Evolutionary conservation across 768 basidiomycete species (phyloP).

Genomic region (Ramaria sp.): DNA sequence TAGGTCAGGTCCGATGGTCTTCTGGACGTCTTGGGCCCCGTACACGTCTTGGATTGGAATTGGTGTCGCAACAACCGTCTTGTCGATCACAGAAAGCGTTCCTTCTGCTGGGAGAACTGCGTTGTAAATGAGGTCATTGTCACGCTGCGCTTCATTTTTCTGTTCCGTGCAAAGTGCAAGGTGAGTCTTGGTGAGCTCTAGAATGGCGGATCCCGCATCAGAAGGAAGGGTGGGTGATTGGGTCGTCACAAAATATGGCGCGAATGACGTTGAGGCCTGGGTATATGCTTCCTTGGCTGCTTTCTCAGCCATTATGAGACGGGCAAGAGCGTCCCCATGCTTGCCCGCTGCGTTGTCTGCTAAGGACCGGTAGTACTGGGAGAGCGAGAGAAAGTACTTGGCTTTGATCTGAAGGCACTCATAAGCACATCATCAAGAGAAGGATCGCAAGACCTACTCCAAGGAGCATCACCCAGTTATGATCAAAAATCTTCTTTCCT

Average conservation of each 20-base stretch:
- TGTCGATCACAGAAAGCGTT: conserved; percentile 73
- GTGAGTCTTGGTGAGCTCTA: conserved; percentile 79
- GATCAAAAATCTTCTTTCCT: conserved; percentile 90
- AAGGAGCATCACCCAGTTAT: conserved; percentile 85
- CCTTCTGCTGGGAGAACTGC: conserved; percentile 75
- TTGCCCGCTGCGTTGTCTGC: conserved; percentile 68
- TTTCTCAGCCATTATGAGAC: conserved; percentile 66
- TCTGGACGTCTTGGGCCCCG: conserved; percentile 81
- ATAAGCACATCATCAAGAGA: conserved; percentile 4
- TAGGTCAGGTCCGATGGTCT: conserved; percentile 86
- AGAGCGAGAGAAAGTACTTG: conserved; percentile 77
- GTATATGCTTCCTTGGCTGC: conserved; percentile 71
- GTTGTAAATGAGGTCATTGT: conserved; percentile 98
- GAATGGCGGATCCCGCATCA: conserved; percentile 71
- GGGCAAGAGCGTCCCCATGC: conserved; percentile 78
- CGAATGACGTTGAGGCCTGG: conserved; percentile 57
- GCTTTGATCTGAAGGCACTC: conserved; percentile 60
- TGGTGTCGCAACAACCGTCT: conserved; percentile 67
- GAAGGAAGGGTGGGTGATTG: conserved; percentile 76
- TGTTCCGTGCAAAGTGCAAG: conserved; percentile 66
- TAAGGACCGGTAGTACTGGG: conserved; percentile 78
- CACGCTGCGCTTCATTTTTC: conserved; percentile 64
- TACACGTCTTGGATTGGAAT: conserved; percentile 95
- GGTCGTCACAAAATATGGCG: conserved; percentile 56
- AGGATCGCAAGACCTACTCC: conserved; percentile 38